phyloP scores from a whole-genome alignment of 2,329 filamentous ascomycete species.

The Myriosclerotinia scirpicola region DNA sequence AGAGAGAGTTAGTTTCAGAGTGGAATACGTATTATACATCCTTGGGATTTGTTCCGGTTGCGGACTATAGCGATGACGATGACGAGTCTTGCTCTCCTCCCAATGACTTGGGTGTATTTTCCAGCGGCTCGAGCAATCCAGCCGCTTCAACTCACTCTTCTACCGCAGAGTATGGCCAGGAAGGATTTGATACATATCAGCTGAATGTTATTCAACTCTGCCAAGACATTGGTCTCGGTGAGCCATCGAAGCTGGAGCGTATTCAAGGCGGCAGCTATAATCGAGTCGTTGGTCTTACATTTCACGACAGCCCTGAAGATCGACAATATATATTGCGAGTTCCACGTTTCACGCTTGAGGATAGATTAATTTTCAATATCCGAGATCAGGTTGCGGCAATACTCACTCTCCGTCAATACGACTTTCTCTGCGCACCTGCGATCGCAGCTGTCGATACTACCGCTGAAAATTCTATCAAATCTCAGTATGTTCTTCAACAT shows the following conservation, averaged over 20 bases:
- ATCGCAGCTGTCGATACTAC: constrained; percentile 28
- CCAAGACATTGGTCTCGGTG: constrained; percentile 26
- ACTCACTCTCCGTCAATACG: constrained; percentile 10
- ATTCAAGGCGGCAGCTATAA: constrained; percentile 31
- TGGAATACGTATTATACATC: too few relatives aligned
- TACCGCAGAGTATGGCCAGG: neutral
- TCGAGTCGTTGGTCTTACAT: constrained; percentile 26
- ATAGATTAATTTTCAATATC: neutral
- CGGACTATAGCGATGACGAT: neutral
- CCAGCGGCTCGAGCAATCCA: neutral
- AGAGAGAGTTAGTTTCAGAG: too few relatives aligned
- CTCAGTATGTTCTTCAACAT: constrained; percentile 28
- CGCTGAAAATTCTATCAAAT: constrained; percentile 26
- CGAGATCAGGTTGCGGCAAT: constrained; percentile 28
- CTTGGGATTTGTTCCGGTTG: too few relatives aligned
- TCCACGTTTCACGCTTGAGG: neutral
- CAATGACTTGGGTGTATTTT: neutral
- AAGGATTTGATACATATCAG: constrained; percentile 17
- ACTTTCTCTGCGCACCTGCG: constrained; percentile 18
- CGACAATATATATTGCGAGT: neutral
- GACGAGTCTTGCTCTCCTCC: neutral
- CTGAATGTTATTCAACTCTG: constrained; percentile 29
- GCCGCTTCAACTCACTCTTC: neutral
- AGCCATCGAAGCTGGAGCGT: constrained; percentile 24
- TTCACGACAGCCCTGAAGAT: neutral